Conservation (phyloP, 2,329 filamentous ascomycete species). For the Arthroderma sp. region DNA sequence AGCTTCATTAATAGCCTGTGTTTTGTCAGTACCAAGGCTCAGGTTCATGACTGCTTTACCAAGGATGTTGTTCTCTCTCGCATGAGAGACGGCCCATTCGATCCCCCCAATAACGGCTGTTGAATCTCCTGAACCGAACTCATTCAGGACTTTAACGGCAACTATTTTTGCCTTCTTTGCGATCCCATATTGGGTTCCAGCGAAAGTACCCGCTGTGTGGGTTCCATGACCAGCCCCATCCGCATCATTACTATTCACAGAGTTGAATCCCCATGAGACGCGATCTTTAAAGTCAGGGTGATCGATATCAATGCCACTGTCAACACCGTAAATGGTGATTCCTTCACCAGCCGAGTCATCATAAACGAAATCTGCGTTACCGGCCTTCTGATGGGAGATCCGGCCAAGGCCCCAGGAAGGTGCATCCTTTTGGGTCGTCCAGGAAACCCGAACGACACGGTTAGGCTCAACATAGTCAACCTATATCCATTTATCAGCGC, state of each 20-base stretch:
- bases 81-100: constrained; percentile 24
- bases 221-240: constrained; percentile 26
- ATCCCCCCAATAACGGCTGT: constrained; percentile 39
- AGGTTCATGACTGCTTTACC: constrained; percentile 24
- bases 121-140: constrained; percentile 33
- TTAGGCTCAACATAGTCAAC: constrained; percentile 11
- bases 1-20: constrained; percentile 25
- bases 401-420: constrained; percentile 24
- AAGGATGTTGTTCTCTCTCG: constrained; percentile 16
- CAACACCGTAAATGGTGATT: constrained; percentile 25
- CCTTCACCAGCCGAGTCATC: constrained; percentile 23
- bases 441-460: not conserved
- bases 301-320: constrained; percentile 23
- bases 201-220: constrained; percentile 27
- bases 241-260: constrained; percentile 10
- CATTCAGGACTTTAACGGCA: constrained; percentile 39
- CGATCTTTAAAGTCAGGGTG: constrained; percentile 26
- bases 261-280: constrained; percentile 23
- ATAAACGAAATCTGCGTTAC: constrained; percentile 22
- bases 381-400: constrained; percentile 18
- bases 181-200: constrained; percentile 22
- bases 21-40: constrained; percentile 23
- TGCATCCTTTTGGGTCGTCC: constrained; percentile 11
- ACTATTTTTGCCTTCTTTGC: constrained; percentile 26
- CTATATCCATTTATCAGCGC: constrained; percentile 1